A percentile compares a stretch with the other conserved stretches of the same genome.
phyloP scores from a whole-genome alignment of 768 basidiomycete genomes.

The Lentinula sp. region DNA sequence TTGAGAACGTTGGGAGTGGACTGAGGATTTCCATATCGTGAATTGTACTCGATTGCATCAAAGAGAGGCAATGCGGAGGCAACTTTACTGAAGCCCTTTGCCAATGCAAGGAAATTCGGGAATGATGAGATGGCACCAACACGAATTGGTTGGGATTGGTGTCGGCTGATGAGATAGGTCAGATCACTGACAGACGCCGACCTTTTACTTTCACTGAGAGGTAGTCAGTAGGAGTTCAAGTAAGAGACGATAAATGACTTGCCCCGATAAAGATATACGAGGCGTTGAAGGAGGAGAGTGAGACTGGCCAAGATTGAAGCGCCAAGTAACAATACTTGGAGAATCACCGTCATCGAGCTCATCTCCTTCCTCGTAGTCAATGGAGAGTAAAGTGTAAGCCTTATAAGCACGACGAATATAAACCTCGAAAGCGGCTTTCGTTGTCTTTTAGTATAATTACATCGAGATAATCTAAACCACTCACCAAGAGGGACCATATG shows the following conservation, averaged over 20 bases:
- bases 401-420: slow-evolving; percentile 95
- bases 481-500: slow-evolving; percentile 77
- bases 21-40: slow-evolving; percentile 65
- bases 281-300: slow-evolving; percentile 86
- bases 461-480: slow-evolving; percentile 15
- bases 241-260: slow-evolving; percentile 10
- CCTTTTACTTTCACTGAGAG: slow-evolving; percentile 55
- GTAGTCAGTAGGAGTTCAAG: background rate
- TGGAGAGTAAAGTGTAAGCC: slow-evolving; percentile 83
- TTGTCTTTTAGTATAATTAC: background rate
- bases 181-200: slow-evolving; percentile 94
- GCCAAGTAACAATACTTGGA: slow-evolving; percentile 82
- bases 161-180: slow-evolving; percentile 83
- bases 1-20: slow-evolving; percentile 93
- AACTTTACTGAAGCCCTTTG: slow-evolving; percentile 70
- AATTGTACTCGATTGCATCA: slow-evolving; percentile 62
- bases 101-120: slow-evolving; percentile 62
- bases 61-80: slow-evolving; percentile 70
- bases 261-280: slow-evolving; percentile 44
- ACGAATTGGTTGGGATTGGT: slow-evolving; percentile 85
- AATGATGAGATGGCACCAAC: slow-evolving; percentile 91
- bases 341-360: slow-evolving; percentile 77
- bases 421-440: slow-evolving; percentile 85
- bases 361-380: slow-evolving; percentile 95
- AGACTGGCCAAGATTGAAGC: slow-evolving; percentile 89